Conservation (phyloP, 1,284 basidiomycete genomes). For the Papiliotrema flavescens region DNA sequence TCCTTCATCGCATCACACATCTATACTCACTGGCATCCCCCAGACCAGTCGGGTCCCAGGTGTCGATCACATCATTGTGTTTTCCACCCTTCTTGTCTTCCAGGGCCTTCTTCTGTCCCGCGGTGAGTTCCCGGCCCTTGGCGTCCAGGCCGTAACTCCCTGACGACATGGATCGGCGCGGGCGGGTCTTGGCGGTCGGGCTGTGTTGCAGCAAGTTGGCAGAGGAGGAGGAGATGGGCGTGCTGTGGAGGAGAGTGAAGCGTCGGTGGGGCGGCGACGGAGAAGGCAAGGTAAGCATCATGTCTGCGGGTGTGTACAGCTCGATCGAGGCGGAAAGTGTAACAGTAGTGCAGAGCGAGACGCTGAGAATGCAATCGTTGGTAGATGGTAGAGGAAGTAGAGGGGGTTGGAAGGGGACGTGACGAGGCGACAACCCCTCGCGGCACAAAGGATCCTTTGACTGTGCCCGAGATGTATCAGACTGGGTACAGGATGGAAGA, state of each 20-base stretch:
- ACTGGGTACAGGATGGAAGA: too few relatives aligned
- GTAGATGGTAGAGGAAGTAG: too few relatives aligned
- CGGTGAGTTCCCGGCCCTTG: conserved; percentile 19
- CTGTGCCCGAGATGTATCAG: too few relatives aligned
- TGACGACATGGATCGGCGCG: conserved; percentile 34
- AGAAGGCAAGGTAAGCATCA: conserved; percentile 9
- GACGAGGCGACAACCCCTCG: too few relatives aligned
- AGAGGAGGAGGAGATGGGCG: conserved; percentile 23
- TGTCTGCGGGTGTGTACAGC: neutral
- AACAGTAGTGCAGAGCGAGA: neutral
- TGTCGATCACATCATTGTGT: conserved; percentile 49
- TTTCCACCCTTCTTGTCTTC: conserved; percentile 42
- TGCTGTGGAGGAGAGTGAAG: conserved; percentile 17
- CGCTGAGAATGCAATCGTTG: too few relatives aligned
- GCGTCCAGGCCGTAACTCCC: conserved; percentile 31
- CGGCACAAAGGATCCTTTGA: too few relatives aligned
- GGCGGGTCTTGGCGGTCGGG: conserved; percentile 8
- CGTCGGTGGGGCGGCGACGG: conserved; percentile 7
- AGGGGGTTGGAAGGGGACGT: too few relatives aligned
- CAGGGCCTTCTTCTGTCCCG: conserved; percentile 31
- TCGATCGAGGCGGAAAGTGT: neutral
- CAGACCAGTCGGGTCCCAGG: conserved; percentile 49
- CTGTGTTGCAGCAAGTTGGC: conserved; percentile 21
- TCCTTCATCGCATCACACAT: neutral
- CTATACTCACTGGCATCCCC: conserved; percentile 42